Conservation (phyloP, 1,139 yeast species). For the Scheffersomyces stambukii region DNA sequence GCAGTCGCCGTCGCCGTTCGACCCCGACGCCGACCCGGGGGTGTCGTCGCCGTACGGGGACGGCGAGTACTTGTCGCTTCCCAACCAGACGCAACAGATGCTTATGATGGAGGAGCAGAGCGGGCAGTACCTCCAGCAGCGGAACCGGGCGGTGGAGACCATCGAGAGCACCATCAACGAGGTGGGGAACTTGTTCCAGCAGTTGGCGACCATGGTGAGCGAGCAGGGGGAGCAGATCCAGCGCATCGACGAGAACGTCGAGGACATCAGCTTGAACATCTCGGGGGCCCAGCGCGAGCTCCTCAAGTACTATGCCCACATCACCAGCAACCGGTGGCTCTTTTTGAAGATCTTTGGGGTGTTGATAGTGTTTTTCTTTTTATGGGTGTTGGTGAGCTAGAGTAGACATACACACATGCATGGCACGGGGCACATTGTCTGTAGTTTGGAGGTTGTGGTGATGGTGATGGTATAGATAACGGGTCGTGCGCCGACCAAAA, state of each 20-base stretch:
- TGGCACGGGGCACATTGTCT: too few relatives aligned
- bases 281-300: conserved; percentile 93
- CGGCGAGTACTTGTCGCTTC: conserved; percentile 52
- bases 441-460: too few relatives aligned
- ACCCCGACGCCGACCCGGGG: conserved; percentile 27
- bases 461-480: too few relatives aligned
- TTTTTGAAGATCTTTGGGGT: conserved; percentile 88
- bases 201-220: conserved; percentile 93
- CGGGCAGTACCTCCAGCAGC: conserved; percentile 70
- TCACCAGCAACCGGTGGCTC: conserved; percentile 89
- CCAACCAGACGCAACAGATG: conserved; percentile 75
- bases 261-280: conserved; percentile 84
- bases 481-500: too few relatives aligned
- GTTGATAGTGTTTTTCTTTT: conserved; percentile 66
- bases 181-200: conserved; percentile 92
- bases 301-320: conserved; percentile 81
- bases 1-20: conserved; percentile 8
- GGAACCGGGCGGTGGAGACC: conserved; percentile 90
- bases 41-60: conserved; percentile 20
- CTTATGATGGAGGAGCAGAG: conserved; percentile 71
- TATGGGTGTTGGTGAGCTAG: conserved; percentile 76
- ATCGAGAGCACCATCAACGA: conserved; percentile 95
- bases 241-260: conserved; percentile 91
- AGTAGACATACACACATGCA: too few relatives aligned
- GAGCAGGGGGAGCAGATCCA: conserved; percentile 97